Evolutionary conservation across 805 yeast species (phyloP).

Genomic region (Pichia occidentalis): DNA sequence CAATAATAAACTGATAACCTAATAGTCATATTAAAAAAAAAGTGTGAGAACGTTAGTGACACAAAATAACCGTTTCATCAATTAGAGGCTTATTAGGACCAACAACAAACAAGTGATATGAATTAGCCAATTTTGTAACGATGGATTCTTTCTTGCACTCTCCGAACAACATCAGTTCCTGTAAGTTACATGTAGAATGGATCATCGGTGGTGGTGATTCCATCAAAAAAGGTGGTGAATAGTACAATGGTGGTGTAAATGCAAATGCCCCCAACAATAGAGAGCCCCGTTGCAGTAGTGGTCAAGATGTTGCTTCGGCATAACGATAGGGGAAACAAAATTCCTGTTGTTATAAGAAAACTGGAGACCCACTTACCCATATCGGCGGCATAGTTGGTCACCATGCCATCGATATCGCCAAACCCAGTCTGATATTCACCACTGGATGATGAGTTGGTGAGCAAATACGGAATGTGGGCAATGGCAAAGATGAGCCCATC

Average conservation of each 20-base stretch:
- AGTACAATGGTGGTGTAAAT: slow-evolving; percentile 79
- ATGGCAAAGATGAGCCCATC: slow-evolving; percentile 55
- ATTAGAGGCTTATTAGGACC: too few species aligned
- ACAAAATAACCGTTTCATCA: too few species aligned
- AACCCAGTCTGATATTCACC: slow-evolving; percentile 41
- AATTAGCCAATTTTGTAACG: too few species aligned
- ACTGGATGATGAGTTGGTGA: slow-evolving; percentile 43
- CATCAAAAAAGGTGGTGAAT: slow-evolving; percentile 73
- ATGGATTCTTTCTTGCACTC: too few species aligned
- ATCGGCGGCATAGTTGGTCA: slow-evolving; percentile 50
- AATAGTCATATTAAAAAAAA: too few species aligned
- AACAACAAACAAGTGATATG: too few species aligned
- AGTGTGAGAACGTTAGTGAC: too few species aligned
- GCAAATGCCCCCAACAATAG: slow-evolving; percentile 75
- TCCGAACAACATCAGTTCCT: too few species aligned
- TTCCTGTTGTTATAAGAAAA: slow-evolving; percentile 66
- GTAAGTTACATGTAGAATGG: slow-evolving; percentile 20
- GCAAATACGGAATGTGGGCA: slow-evolving; percentile 67
- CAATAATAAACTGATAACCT: too few species aligned
- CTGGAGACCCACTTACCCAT: slow-evolving; percentile 77
- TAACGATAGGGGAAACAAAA: slow-evolving; percentile 66
- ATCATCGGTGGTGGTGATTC: slow-evolving; percentile 35
- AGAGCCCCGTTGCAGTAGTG: slow-evolving; percentile 65
- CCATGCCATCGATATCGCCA: slow-evolving; percentile 47
- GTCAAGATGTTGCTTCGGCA: slow-evolving; percentile 70